Percentiles rank a stretch among this genome's conserved stretches.
Conservation (phyloP, 2,329 filamentous ascomycete genomes). For the Colletotrichum brevisporum region DNA sequence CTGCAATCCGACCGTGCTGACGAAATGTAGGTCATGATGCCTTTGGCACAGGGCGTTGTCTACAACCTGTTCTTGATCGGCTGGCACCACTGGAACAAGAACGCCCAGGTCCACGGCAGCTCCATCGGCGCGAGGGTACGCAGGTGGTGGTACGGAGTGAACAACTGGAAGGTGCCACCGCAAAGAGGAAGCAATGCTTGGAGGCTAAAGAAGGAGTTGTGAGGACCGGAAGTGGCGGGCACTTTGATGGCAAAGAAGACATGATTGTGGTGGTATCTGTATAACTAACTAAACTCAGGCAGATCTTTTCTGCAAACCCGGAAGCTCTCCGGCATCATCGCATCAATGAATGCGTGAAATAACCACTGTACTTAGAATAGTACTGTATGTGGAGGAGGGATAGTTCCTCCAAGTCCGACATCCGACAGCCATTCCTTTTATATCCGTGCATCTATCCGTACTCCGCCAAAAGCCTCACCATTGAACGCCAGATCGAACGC, state of each 20-base stretch:
- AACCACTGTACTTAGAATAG: constrained; percentile 20
- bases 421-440: constrained; percentile 3
- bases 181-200: constrained; percentile 43
- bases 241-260: constrained; percentile 14
- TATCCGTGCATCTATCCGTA: constrained; percentile 36
- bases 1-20: neutral
- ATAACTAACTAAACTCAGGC: constrained; percentile 35
- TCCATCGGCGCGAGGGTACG: constrained; percentile 82
- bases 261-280: constrained; percentile 37
- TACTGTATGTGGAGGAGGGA: constrained; percentile 32
- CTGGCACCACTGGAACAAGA: constrained; percentile 92
- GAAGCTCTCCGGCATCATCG: constrained; percentile 22
- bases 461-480: constrained; percentile 24
- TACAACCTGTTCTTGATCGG: constrained; percentile 89
- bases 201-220: constrained; percentile 37
- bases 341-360: constrained; percentile 25
- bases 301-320: constrained; percentile 34
- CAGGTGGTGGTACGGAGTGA: constrained; percentile 95
- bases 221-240: neutral
- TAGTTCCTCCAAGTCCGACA: constrained; percentile 22
- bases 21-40: constrained; percentile 79
- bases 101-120: constrained; percentile 81
- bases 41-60: constrained; percentile 87
- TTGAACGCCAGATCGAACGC: constrained; percentile 33
- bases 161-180: constrained; percentile 84